A percentile compares a stretch with the other conserved stretches of the same genome.
phyloP scores from a whole-genome alignment of 306 rosid genomes.

The Medicago lupulina region DNA sequence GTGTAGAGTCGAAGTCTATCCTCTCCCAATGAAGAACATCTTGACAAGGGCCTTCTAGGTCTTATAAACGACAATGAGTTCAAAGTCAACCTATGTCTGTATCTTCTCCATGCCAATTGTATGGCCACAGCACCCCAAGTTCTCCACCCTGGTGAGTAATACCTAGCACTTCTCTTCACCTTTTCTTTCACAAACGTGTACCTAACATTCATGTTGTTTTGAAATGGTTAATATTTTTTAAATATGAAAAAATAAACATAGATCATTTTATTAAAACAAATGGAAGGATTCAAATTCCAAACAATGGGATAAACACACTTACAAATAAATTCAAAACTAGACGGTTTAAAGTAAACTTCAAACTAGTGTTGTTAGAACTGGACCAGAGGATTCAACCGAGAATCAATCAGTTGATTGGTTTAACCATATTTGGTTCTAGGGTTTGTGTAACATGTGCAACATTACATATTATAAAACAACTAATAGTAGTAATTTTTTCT shows the following conservation, averaged over 20 bases:
- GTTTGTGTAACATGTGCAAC: no score
- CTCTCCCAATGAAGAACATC: constrained; percentile 80
- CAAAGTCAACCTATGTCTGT: constrained; percentile 69
- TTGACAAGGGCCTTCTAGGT: constrained; percentile 78
- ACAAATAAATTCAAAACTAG: neutral
- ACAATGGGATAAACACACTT: no score
- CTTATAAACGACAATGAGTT: constrained; percentile 76
- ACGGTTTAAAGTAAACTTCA: neutral
- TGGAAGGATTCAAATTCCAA: no score
- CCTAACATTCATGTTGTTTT: constrained; percentile 49
- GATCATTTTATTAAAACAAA: no score
- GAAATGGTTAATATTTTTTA: neutral
- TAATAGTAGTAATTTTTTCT: no score
- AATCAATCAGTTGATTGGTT: no score
- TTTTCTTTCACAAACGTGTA: constrained; percentile 88
- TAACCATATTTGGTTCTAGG: no score
- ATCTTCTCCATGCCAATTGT: constrained; percentile 88
- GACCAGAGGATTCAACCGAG: no score
- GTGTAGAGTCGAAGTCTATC: constrained; percentile 82
- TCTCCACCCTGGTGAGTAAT: constrained; percentile 93
- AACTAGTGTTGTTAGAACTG: neutral
- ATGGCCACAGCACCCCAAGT: constrained; percentile 95
- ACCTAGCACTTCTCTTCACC: constrained; percentile 85
- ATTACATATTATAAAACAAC: no score
- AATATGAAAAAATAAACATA: neutral